These are phyloP conservation scores for Lentinula aciculospora DNA, from an alignment of 768 basidiomycete genomes.

Conservation along the genomic window DNA sequence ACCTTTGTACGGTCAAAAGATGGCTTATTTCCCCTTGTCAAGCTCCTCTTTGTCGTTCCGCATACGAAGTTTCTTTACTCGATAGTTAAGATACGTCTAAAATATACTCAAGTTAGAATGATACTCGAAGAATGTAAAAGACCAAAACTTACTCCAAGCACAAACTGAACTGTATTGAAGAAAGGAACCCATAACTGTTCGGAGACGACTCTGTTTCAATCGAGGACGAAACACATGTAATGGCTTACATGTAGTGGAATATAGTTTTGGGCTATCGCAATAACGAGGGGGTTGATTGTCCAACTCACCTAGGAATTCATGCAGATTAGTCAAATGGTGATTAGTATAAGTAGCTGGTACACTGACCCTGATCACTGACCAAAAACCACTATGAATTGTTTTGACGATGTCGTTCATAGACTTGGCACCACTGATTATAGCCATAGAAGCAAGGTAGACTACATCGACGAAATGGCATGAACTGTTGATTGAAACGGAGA, in stretches of 20 bases:
- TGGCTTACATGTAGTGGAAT: slow-evolving; percentile 64
- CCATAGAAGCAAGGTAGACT: slow-evolving; percentile 78
- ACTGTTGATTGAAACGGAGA: background rate
- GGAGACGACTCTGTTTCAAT: slow-evolving; percentile 4
- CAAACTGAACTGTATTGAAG: slow-evolving; percentile 75
- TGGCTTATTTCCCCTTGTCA: slow-evolving; percentile 8
- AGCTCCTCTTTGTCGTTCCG: slow-evolving; percentile 45
- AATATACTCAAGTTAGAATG: slow-evolving; percentile 4
- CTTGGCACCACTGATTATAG: slow-evolving; percentile 77
- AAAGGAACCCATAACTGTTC: slow-evolving; percentile 83
- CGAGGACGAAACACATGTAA: background rate
- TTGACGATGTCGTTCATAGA: slow-evolving; percentile 56
- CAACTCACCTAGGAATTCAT: slow-evolving; percentile 57
- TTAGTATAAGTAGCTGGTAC: background rate
- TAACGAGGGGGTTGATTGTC: slow-evolving; percentile 71
- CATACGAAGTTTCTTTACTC: slow-evolving; percentile 57
- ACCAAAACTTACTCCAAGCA: slow-evolving; percentile 56
- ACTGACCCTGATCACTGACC: slow-evolving; percentile 65
- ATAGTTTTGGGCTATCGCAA: slow-evolving; percentile 75
- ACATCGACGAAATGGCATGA: background rate
- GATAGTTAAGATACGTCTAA: slow-evolving; percentile 71
- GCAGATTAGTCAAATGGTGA: background rate
- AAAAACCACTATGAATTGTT: slow-evolving; percentile 69
- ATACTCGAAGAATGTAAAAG: background rate
- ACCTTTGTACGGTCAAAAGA: too few species aligned